phyloP scores from a whole-genome alignment of 2,329 filamentous ascomycete species.

The Ceratocystis huliohia region DNA sequence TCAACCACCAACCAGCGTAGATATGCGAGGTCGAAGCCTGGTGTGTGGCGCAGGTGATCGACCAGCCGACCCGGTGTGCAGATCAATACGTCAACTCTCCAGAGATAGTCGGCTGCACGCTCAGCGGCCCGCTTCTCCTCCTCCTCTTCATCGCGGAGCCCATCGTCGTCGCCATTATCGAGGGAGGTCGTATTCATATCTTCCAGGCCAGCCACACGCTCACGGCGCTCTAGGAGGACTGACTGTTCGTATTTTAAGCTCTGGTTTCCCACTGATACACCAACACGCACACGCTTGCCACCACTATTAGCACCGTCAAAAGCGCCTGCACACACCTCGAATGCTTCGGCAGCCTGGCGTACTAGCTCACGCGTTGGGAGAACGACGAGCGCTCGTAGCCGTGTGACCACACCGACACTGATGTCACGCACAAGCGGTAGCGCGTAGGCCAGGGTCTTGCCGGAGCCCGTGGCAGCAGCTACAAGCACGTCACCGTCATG shows the following conservation, averaged over 20 bases:
- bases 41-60: slow-evolving; percentile 75
- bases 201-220: slow-evolving; percentile 35
- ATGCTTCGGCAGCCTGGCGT: slow-evolving; percentile 67
- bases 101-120: slow-evolving; percentile 52
- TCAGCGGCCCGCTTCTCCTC: slow-evolving; percentile 38
- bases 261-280: slow-evolving; percentile 70
- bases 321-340: slow-evolving; percentile 57
- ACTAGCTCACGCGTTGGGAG: slow-evolving; percentile 87
- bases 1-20: slow-evolving; percentile 85
- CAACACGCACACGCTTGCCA: slow-evolving; percentile 61
- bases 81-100: slow-evolving; percentile 75
- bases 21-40: slow-evolving; percentile 64
- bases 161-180: slow-evolving; percentile 25
- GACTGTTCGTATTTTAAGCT: slow-evolving; percentile 54
- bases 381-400: slow-evolving; percentile 67
- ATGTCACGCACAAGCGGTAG: slow-evolving; percentile 73
- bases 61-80: slow-evolving; percentile 86
- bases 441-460: slow-evolving; percentile 86
- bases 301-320: slow-evolving; percentile 34
- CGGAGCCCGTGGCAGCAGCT: slow-evolving; percentile 86
- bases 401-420: slow-evolving; percentile 49
- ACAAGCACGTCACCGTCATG: slow-evolving; percentile 70
- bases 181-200: too few species aligned
- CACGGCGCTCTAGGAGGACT: slow-evolving; percentile 34
- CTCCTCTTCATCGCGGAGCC: slow-evolving; percentile 31